phyloP scores from a whole-genome alignment of 257 asterid genomes.

The Capsicum chinense region DNA sequence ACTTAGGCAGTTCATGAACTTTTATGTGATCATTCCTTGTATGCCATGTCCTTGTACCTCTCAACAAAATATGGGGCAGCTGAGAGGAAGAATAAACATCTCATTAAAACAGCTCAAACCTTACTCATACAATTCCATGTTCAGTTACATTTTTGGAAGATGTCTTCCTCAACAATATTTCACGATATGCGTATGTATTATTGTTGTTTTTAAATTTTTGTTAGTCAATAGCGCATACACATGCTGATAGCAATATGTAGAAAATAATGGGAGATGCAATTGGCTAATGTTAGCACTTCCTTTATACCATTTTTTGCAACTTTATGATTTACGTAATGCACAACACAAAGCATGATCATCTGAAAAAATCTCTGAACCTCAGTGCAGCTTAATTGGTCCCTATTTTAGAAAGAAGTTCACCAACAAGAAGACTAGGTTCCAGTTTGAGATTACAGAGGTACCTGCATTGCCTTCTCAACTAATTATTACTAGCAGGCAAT shows the following conservation, averaged over 20 bases:
- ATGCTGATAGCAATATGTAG: slow-evolving; percentile 11
- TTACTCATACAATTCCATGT: background rate
- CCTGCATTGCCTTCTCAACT: background rate
- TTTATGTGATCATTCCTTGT: background rate
- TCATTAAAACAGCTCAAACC: slow-evolving; percentile 13
- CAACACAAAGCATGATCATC: background rate
- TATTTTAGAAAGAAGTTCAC: background rate
- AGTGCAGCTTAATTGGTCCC: background rate
- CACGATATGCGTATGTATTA: background rate
- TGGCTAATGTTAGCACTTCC: background rate
- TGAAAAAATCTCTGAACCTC: background rate
- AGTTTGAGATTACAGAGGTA: background rate
- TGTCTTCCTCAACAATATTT: background rate
- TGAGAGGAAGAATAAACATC: background rate
- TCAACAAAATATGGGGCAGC: slow-evolving; percentile 4
- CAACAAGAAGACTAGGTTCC: background rate
- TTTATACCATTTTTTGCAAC: background rate
- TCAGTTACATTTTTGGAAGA: background rate
- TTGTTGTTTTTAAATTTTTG: background rate
- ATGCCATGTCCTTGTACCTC: background rate
- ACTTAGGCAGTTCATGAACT: background rate
- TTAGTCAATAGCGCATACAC: background rate
- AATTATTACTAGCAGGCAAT: background rate
- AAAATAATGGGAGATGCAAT: background rate
- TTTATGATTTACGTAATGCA: background rate